phyloP scores from a whole-genome alignment of 1,284 basidiomycete genomes.

The Cyathus olla region DNA sequence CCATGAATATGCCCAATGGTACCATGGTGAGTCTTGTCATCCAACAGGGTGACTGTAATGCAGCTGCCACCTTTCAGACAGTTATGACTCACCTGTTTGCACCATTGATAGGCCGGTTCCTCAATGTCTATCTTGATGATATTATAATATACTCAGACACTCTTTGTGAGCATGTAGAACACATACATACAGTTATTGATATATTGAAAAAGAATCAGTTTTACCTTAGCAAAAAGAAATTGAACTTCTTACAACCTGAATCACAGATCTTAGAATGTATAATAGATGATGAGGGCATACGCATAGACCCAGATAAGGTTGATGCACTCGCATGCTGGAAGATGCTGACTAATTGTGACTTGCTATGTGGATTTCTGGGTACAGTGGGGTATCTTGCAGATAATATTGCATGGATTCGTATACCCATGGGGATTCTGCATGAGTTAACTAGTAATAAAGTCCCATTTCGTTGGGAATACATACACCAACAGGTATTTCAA shows the following conservation, averaged over 20 bases:
- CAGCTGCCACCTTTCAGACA: neutral
- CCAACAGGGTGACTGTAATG: constrained; percentile 34
- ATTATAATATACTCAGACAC: constrained; percentile 47
- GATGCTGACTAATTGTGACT: constrained; percentile 26
- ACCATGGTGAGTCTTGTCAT: constrained; percentile 45
- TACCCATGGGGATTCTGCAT: constrained; percentile 43
- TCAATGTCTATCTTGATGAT: constrained; percentile 42
- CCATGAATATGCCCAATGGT: constrained; percentile 38
- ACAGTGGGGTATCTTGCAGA: constrained; percentile 39
- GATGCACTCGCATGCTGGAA: constrained; percentile 45
- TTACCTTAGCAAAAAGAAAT: constrained; percentile 37
- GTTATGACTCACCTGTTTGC: constrained; percentile 12
- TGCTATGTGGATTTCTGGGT: constrained; percentile 40
- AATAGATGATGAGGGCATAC: constrained; percentile 45
- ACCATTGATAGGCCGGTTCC: constrained; percentile 25
- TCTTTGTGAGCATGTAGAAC: constrained; percentile 41
- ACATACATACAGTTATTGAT: constrained; percentile 38
- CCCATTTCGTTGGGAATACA: constrained; percentile 36
- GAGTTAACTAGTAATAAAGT: constrained; percentile 27
- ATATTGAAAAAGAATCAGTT: constrained; percentile 34
- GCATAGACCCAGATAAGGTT: constrained; percentile 49
- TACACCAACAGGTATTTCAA: constrained; percentile 43
- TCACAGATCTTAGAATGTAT: constrained; percentile 44
- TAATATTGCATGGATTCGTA: constrained; percentile 28
- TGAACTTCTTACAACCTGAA: constrained; percentile 32